These are phyloP conservation scores for Colletotrichum tropicale DNA, from an alignment of 2,329 filamentous ascomycete genomes.

Conservation along the genomic window DNA sequence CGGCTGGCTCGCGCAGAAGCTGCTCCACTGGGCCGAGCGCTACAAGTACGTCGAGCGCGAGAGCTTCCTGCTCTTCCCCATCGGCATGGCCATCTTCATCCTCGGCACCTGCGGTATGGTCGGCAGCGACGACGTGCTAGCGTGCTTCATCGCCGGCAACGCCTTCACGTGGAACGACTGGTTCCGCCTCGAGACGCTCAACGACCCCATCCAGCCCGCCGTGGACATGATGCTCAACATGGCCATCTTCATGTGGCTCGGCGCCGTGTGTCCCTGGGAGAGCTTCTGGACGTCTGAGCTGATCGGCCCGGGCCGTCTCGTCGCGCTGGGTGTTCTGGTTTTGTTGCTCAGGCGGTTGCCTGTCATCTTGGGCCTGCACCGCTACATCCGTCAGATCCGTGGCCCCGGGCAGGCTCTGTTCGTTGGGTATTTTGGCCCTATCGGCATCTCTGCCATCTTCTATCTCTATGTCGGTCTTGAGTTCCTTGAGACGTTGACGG, in stretches of 20 bases:
- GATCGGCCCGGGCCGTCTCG: neutral
- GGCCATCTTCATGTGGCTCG: constrained; percentile 88
- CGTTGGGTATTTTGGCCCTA: neutral
- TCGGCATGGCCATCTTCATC: constrained; percentile 85
- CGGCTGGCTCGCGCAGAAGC: constrained; percentile 80
- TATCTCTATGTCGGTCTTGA: neutral
- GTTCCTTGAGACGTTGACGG: neutral
- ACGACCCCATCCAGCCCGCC: constrained; percentile 89
- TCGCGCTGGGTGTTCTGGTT: neutral
- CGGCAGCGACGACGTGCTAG: constrained; percentile 87
- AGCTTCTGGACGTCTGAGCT: constrained; percentile 50
- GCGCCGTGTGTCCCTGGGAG: constrained; percentile 82
- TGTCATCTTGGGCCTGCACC: neutral
- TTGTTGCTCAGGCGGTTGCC: neutral
- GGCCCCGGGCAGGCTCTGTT: neutral
- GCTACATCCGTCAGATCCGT: neutral
- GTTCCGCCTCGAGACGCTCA: constrained; percentile 87
- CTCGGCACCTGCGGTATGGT: constrained; percentile 86
- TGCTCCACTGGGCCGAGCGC: constrained; percentile 85
- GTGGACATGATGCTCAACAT: constrained; percentile 95
- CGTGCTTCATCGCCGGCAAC: constrained; percentile 92
- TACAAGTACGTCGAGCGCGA: constrained; percentile 83
- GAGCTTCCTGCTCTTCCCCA: constrained; percentile 86
- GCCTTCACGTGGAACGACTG: constrained; percentile 92
- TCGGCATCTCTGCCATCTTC: neutral